Conservation (phyloP, 2,329 filamentous ascomycete genomes). For the Parafenestella ontariensis region DNA sequence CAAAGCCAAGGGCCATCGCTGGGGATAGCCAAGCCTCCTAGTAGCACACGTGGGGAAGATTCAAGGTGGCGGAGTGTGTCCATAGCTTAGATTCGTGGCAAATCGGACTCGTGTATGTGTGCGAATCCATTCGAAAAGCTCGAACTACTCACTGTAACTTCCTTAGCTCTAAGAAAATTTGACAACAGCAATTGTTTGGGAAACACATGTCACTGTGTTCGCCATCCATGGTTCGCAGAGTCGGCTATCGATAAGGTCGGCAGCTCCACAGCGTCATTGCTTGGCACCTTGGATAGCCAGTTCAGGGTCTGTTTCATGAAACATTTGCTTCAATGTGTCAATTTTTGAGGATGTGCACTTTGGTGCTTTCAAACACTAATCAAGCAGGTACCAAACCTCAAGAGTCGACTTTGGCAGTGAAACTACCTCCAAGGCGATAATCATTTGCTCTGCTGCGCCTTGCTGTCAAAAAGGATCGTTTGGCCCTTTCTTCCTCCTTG, state of each 20-base stretch:
- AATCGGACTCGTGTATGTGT: no score
- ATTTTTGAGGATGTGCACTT: not conserved
- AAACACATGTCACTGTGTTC: not conserved
- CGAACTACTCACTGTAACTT: no score
- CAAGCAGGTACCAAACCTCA: no score
- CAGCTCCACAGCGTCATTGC: not conserved
- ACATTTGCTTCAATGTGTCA: not conserved
- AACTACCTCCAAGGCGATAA: not conserved
- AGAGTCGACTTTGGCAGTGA: not conserved
- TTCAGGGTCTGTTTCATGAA: not conserved
- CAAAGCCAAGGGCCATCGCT: slow-evolving; percentile 3
- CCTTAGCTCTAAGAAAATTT: not conserved
- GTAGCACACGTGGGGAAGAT: slow-evolving; percentile 7
- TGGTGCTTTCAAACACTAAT: no score
- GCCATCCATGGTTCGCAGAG: not conserved
- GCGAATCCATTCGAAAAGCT: no score
- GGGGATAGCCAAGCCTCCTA: slow-evolving; percentile 4
- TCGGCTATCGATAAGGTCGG: not conserved
- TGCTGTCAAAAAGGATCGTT: not conserved
- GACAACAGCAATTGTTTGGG: not conserved
- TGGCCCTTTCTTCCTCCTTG: not conserved
- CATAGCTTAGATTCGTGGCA: not conserved
- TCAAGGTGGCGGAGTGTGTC: not conserved
- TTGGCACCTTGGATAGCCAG: not conserved
- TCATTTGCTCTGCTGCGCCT: not conserved